Base-by-base conservation (phyloP, 305 asterid genomes). In the Solanum chacoense region DNA sequence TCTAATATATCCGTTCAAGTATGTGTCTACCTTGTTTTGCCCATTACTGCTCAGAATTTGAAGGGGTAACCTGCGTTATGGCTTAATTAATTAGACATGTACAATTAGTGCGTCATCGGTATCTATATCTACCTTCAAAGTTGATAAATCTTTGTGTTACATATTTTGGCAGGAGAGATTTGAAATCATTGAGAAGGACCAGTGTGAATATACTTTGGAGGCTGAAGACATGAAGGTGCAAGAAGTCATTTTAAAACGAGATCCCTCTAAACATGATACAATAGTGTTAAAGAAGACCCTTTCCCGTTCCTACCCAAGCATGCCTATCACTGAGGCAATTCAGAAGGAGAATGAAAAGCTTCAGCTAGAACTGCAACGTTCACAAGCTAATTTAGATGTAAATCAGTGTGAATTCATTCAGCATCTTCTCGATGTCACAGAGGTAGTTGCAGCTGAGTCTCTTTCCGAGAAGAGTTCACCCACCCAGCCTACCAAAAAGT, bases 381-480 rank as follows among this genome's bases (percentile, higher is more conserved):
- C 98, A 26, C 98, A 96, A 89, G 94, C 98, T 91, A 92, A 94
- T 91, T 89, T 91, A 73, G 98, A 96, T 89, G 96, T 95, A 84
- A 80, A 88, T 87, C 98, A 96, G 87, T 95, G 98, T 90, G 97
- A 96, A 93, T 92, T 96, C 75, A 96, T 96, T 89, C 98, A 96
- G 89, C 97, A 94, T 91, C 95, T 96, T 89, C 94, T 96, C 38
- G 98, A 95, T 80, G 98, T 96, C 90, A 92, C 98, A 20, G 97
- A 96, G 92, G 94, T 93, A 87, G 95, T 96, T 75, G 96, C 96
- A 76, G 91, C 95, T 89, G 93, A 90, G 87, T 78, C 96, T 86
- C 87, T 83, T 88, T 90, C 94, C 0, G 98, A 91, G 37, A 92
- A 95, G 89, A 90, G 86, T 88, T 91, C 92, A 34, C 86, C 89